Evolutionary conservation across 2,329 filamentous ascomycete genomes (phyloP), one percentile per base, ranked within the genome.

Genomic region (Neoascochyta sp.): DNA sequence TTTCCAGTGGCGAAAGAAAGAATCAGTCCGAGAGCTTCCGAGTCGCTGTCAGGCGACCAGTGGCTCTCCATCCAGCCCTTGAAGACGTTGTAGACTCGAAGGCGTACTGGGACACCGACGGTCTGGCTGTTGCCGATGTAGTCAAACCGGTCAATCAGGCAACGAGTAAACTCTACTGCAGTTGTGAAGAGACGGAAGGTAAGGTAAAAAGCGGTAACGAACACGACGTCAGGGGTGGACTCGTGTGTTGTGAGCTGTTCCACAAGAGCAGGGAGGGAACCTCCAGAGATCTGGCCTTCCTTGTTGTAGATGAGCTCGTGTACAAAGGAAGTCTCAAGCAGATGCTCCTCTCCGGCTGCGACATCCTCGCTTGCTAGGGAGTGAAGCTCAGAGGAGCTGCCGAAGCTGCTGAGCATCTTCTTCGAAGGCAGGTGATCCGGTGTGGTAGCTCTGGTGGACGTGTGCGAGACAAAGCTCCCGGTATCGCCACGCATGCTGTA

Each of bases 41-140:
- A 76, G 57, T 98, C 92, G 8, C 81, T 80, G 36, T 87, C 79
- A 42, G 86, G 79, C 26, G 84, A 80, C 90, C 92, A 98, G 63
- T 98, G 88, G 5, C 85, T 92, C 66, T 96, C 92, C 12, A 98
- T 70, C 92, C 92, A 98, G 22, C 86, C 85, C 64, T 98, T 98
- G 73, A 98, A 87, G 34, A 88, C 82, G 58, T 98, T 96, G 69
- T 93, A 96, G 1, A 96, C 87, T 29, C 92, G 80, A 26, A 98
- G 70, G 28, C 89, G 81, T 13, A 96, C 90, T 0, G 90, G 86
- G 3, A 74, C 76, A 13, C 88, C 81, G 41, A 89, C 76, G 36
- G 80, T 75, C 13, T 80, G 77, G 26, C 81, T 84, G 37, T 92
- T 83, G 9, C 79, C 83, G 20, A 95, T 83, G 49, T 95, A 95